phyloP scores from a whole-genome alignment of 768 basidiomycete genomes.

The Tricholoma furcatifolium region DNA sequence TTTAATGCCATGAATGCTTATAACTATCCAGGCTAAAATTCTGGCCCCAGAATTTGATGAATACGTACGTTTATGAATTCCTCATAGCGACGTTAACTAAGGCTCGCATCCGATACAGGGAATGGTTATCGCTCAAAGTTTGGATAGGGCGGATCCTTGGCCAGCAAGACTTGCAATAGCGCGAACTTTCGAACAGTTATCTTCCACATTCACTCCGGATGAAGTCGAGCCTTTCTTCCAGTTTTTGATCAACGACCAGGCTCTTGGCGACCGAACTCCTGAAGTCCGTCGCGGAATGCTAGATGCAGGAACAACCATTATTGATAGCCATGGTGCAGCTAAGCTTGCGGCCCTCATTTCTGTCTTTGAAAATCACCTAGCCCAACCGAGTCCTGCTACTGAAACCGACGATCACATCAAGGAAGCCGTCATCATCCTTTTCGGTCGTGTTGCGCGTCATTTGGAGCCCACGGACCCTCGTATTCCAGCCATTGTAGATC shows the following conservation, averaged over 20 bases:
- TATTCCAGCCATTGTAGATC: slow-evolving; percentile 77
- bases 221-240: slow-evolving; percentile 74
- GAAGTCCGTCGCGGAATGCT: slow-evolving; percentile 89
- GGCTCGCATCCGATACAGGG: slow-evolving; percentile 49
- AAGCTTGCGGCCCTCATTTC: slow-evolving; percentile 73
- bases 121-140: slow-evolving; percentile 84
- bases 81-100: neutral
- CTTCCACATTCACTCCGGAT: slow-evolving; percentile 59
- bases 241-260: slow-evolving; percentile 84
- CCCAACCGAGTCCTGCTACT: slow-evolving; percentile 48
- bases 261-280: slow-evolving; percentile 79
- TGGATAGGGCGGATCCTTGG: slow-evolving; percentile 92
- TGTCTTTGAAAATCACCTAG: slow-evolving; percentile 80
- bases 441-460: slow-evolving; percentile 90
- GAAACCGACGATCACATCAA: slow-evolving; percentile 87
- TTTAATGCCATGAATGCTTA: neutral
- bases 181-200: slow-evolving; percentile 61
- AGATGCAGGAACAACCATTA: slow-evolving; percentile 74
- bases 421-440: slow-evolving; percentile 92
- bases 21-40: slow-evolving; percentile 62
- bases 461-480: slow-evolving; percentile 75
- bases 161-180: slow-evolving; percentile 76
- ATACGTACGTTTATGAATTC: slow-evolving; percentile 58
- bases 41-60: slow-evolving; percentile 90
- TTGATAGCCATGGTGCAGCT: slow-evolving; percentile 79